Evolutionary conservation across 1,284 basidiomycete genomes (phyloP).

Genomic region (Somion occarium): DNA sequence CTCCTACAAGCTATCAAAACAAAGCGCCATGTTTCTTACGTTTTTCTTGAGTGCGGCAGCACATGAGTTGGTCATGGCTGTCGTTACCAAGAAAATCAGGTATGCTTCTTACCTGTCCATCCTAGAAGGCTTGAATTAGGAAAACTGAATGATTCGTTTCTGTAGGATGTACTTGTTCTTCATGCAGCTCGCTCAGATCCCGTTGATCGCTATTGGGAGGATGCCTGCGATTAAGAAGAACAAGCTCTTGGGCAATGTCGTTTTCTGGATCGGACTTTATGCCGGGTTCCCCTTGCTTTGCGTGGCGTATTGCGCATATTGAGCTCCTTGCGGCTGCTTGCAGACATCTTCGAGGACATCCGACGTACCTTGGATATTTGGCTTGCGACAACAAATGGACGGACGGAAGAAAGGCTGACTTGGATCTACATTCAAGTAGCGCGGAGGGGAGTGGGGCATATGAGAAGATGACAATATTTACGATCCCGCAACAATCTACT

Average conservation of each 20-base stretch:
- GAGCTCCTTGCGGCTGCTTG: too few species aligned
- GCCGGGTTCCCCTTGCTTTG: slow-evolving; percentile 92
- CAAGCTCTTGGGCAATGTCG: slow-evolving; percentile 74
- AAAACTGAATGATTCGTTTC: neutral
- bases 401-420: too few species aligned
- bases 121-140: neutral
- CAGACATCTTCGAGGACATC: too few species aligned
- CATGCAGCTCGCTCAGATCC: slow-evolving; percentile 83
- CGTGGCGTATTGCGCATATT: slow-evolving; percentile 79
- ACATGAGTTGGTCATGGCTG: slow-evolving; percentile 95
- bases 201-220: slow-evolving; percentile 82
- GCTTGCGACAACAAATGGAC: too few species aligned
- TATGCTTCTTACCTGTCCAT: slow-evolving; percentile 37
- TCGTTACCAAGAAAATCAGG: slow-evolving; percentile 90
- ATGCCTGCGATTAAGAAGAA: slow-evolving; percentile 75
- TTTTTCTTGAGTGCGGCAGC: slow-evolving; percentile 86
- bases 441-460: too few species aligned
- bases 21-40: slow-evolving; percentile 84
- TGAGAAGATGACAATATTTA: too few species aligned
- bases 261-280: slow-evolving; percentile 92
- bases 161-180: slow-evolving; percentile 10
- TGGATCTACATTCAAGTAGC: too few species aligned
- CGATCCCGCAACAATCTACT: too few species aligned
- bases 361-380: too few species aligned
- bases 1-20: slow-evolving; percentile 70